These are phyloP conservation scores for Amaranthus cruentus DNA, from an alignment of 148 eudicot genomes.

Conservation along the genomic window DNA sequence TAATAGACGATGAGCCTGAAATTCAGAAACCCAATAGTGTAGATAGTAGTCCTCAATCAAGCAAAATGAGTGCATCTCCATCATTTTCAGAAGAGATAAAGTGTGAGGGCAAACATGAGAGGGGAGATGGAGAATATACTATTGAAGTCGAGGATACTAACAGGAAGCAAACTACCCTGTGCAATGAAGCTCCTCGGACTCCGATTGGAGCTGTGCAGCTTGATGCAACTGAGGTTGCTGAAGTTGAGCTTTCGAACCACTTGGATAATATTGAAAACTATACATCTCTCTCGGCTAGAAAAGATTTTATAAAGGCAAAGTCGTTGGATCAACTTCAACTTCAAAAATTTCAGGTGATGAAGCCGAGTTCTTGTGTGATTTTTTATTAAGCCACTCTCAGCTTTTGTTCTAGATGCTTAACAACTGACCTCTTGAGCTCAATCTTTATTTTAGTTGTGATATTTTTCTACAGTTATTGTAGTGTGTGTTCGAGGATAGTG, in stretches of 20 bases:
- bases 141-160: conserved; percentile 25
- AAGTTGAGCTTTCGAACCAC: conserved; percentile 24
- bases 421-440: background rate
- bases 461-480: no score
- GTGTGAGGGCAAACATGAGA: conserved; percentile 36
- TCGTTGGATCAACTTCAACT: conserved; percentile 38
- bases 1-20: conserved; percentile 20
- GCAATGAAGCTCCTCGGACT: conserved; percentile 30
- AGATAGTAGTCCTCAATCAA: conserved; percentile 44
- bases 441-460: no score
- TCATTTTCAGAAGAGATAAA: conserved; percentile 31
- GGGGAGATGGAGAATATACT: conserved; percentile 26
- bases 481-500: background rate
- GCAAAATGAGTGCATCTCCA: conserved; percentile 21
- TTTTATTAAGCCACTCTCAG: background rate
- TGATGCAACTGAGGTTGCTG: conserved; percentile 34
- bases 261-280: conserved; percentile 15
- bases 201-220: conserved; percentile 24
- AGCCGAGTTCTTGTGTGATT: background rate
- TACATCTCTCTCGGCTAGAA: conserved; percentile 14
- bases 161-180: conserved; percentile 34
- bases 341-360: conserved; percentile 41
- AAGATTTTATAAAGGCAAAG: conserved; percentile 32
- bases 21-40: conserved; percentile 33
- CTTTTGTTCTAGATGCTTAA: background rate